Evolutionary conservation across 2,329 filamentous ascomycete genomes (phyloP).

Genomic region (Fusarium begoniae): DNA sequence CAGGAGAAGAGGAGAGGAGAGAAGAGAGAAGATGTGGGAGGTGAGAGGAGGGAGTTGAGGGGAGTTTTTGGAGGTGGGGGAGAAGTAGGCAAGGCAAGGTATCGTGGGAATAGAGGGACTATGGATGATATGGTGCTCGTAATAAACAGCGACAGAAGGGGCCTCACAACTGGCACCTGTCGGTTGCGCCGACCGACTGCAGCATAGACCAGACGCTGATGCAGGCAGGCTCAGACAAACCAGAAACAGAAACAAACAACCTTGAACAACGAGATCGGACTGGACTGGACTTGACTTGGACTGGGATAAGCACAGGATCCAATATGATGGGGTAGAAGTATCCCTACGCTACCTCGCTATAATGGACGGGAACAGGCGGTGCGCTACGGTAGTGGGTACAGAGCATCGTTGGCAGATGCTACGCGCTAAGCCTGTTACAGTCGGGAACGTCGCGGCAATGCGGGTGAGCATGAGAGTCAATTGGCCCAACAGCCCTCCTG

Average conservation of each 20-base stretch:
- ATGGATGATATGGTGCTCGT: conserved; percentile 22
- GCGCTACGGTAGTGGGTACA: conserved; percentile 29
- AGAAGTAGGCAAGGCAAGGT: conserved; percentile 13
- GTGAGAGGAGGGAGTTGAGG: conserved; percentile 19
- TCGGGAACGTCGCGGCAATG: conserved; percentile 30
- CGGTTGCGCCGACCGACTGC: conserved; percentile 35
- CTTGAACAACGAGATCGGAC: conserved; percentile 28
- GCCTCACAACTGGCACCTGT: conserved; percentile 34
- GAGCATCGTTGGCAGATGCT: conserved; percentile 18
- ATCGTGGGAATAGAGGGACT: conserved; percentile 19
- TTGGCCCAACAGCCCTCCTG: conserved; percentile 12
- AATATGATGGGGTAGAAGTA: conserved; percentile 38
- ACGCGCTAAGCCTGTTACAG: conserved; percentile 11
- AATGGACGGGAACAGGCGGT: conserved; percentile 29
- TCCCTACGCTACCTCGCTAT: conserved; percentile 19
- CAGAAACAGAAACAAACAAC: conserved; percentile 17
- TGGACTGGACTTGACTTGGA: conserved; percentile 13
- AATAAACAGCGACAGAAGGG: conserved; percentile 32
- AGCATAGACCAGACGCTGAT: conserved; percentile 2
- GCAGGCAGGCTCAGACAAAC: conserved; percentile 14
- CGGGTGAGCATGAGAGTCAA: conserved; percentile 26
- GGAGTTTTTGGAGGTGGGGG: conserved; percentile 26
- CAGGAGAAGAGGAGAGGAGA: conserved; percentile 18
- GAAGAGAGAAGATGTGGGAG: conserved; percentile 23
- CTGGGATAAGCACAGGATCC: conserved; percentile 37